Base-by-base conservation (phyloP, 768 basidiomycete species). In the Kwoniella bestiolae region DNA sequence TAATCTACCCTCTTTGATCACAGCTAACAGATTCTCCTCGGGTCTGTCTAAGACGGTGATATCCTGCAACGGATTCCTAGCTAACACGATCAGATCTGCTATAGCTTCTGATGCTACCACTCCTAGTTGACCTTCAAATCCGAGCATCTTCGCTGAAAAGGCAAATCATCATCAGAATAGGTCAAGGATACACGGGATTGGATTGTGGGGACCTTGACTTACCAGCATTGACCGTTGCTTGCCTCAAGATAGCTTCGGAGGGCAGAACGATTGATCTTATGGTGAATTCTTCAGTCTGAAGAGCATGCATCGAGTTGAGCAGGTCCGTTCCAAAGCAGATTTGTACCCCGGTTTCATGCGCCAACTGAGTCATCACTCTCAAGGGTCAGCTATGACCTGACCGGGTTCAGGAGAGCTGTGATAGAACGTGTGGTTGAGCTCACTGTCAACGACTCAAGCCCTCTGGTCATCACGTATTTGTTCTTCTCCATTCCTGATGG, bases 231-330 rank as follows among this genome's bases (percentile, higher is more conserved):
- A 77, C 80, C 0, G 83, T 84, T 0, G 84, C 84, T 44, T 85
- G 84, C n/a, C 76, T 73, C 6, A 84, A 68, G 18, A 84, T 77
- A 1, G 71, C 77, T 0, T 71, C 60, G 0, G 83, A 79, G 1
- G 80, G 65, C 1, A 84, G 79, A 2, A 83, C 75, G 8, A 71
- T 60, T 1, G 82, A 75, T 28, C 84, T 78, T 25, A 84, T 83
- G 9, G 81, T 73, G 64, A 84, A 84, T 51, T 83, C 79, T 87
- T 87, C 71, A 1, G 80, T 90, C 83, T 60, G 90, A 84, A 73
- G 86, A 84, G 81, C 88, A 84, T 56, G 90, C 88, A 82, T 88
- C 85, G 67, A 91, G 69, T 72, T 89, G 84, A 60, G 86, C 5
- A 76, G 62, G 26, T 75, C 72, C 0, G 77, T 80, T 5, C 75